These are phyloP conservation scores for Carpinus fangiana DNA, from an alignment of 306 rosid genomes.

Conservation along the genomic window DNA sequence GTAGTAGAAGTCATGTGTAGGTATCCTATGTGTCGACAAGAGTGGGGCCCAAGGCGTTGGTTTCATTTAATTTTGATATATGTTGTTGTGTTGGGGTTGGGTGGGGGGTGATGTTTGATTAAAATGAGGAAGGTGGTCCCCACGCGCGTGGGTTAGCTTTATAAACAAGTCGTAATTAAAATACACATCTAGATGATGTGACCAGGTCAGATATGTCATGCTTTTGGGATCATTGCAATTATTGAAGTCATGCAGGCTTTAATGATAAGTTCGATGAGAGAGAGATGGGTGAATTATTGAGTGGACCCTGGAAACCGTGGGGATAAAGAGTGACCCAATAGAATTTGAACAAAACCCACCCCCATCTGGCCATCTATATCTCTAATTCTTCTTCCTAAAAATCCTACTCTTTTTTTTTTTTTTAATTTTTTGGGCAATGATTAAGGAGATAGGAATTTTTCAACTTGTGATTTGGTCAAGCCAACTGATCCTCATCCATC, in stretches of 20 bases:
- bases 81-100: too few species aligned
- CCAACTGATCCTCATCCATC: neutral
- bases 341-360: neutral
- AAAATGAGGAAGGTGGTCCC: conserved; percentile 38
- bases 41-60: neutral
- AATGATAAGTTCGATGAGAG: conserved; percentile 52
- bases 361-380: neutral
- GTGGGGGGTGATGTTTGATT: neutral
- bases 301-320: conserved; percentile 30
- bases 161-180: conserved; percentile 41
- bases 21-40: conserved; percentile 1
- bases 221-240: conserved; percentile 92
- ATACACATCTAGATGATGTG: conserved; percentile 41
- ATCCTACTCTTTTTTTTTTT: neutral
- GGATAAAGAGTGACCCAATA: neutral
- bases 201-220: conserved; percentile 74
- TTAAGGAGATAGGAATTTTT: conserved; percentile 22
- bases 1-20: neutral
- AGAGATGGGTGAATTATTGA: conserved; percentile 47
- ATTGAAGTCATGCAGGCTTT: conserved; percentile 96
- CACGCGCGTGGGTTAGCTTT: conserved; percentile 61
- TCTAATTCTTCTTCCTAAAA: neutral
- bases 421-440: conserved; percentile 16
- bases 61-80: neutral
- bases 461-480: conserved; percentile 15